Conservation (phyloP, 2,329 filamentous ascomycete genomes). For the Fusarium sp. region DNA sequence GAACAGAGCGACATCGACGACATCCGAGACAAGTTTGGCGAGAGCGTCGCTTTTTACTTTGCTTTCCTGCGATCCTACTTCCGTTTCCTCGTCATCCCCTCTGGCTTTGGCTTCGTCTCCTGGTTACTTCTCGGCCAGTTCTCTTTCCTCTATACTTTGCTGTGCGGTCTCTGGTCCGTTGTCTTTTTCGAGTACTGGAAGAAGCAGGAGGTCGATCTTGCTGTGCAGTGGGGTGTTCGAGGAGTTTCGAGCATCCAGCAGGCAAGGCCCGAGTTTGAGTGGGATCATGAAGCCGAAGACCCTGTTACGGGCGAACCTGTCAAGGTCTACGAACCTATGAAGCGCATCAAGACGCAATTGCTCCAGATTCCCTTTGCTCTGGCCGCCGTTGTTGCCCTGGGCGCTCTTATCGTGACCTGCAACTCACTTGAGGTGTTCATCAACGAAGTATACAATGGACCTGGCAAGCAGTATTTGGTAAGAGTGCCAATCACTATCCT, state of each 20-base stretch:
- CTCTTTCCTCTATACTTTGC: conserved; percentile 83
- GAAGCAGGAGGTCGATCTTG: conserved; percentile 88
- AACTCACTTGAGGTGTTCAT: conserved; percentile 98
- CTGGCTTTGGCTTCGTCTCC: conserved; percentile 80
- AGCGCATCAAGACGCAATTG: conserved; percentile 82
- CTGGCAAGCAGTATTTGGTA: conserved; percentile 87
- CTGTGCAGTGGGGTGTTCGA: conserved; percentile 89
- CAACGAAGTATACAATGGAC: conserved; percentile 91
- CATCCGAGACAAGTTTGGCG: conserved; percentile 83
- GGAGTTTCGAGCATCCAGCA: conserved; percentile 87
- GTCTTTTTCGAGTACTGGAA: conserved; percentile 98
- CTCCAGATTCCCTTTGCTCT: conserved; percentile 89
- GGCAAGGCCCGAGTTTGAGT: conserved; percentile 82
- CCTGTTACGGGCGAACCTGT: conserved; percentile 85
- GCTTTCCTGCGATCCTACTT: conserved; percentile 95
- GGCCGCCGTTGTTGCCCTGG: conserved; percentile 78
- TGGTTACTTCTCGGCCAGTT: conserved; percentile 90
- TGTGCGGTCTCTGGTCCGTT: conserved; percentile 88
- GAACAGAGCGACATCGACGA: conserved; percentile 77
- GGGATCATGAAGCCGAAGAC: conserved; percentile 83
- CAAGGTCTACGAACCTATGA: conserved; percentile 81
- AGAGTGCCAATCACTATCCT: conserved; percentile 49
- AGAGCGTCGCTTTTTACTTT: conserved; percentile 94
- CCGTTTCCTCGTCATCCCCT: conserved; percentile 85
- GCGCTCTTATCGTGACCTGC: conserved; percentile 85